Conservation (phyloP, 805 yeast genomes). For the Ogataea siamensis region DNA sequence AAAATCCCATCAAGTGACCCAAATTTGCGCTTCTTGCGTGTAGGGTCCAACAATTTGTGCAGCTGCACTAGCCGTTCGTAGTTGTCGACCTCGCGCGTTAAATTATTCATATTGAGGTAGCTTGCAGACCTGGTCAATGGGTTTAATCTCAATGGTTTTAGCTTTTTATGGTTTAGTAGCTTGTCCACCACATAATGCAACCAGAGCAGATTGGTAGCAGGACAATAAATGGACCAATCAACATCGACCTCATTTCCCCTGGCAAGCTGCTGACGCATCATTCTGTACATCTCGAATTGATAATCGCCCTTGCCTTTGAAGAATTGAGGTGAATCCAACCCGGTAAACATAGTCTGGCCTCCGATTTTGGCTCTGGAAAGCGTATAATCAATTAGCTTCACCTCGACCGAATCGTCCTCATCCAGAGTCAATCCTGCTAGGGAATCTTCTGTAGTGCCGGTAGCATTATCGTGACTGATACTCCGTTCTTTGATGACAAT, state of each 20-base stretch:
- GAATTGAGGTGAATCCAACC: constrained; percentile 64
- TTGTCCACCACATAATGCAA: constrained; percentile 57
- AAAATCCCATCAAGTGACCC: constrained; percentile 13
- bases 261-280: constrained; percentile 43
- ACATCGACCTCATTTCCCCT: constrained; percentile 27
- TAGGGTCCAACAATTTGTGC: constrained; percentile 37
- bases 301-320: constrained; percentile 60
- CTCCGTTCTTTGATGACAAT: constrained; percentile 41
- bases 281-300: constrained; percentile 58
- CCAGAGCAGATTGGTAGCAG: constrained; percentile 61
- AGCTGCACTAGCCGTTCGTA: constrained; percentile 32
- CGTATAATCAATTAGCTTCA: constrained; percentile 58
- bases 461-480: not conserved
- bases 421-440: constrained; percentile 13
- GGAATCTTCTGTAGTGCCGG: constrained; percentile 13
- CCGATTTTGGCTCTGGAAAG: constrained; percentile 46
- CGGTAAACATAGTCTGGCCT: constrained; percentile 41
- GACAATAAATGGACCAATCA: constrained; percentile 47
- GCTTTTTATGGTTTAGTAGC: constrained; percentile 41
- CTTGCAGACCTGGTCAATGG: constrained; percentile 26
- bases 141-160: constrained; percentile 29
- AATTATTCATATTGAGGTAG: constrained; percentile 18
- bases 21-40: constrained; percentile 24
- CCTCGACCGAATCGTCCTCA: constrained; percentile 23
- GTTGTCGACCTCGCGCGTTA: constrained; percentile 23